Percentiles rank a stretch among this genome's conserved stretches.
These are phyloP conservation scores for Agrocybe praecox DNA, from an alignment of 768 basidiomycete species.

Conservation along the genomic window DNA sequence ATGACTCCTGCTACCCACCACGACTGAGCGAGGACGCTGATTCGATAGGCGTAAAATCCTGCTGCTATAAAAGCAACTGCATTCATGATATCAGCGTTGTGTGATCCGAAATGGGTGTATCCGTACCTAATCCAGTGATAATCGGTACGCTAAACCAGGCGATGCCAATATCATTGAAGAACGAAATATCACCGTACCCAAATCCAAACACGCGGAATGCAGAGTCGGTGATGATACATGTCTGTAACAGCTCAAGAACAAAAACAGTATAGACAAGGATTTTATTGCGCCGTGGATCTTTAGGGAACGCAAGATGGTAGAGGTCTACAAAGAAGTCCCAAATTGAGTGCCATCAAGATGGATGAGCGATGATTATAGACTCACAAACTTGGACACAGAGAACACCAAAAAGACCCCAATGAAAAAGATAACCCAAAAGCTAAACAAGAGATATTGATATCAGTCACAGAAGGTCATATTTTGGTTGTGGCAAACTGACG, in stretches of 20 bases:
- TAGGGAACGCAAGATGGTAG: slow-evolving; percentile 29
- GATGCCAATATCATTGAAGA: slow-evolving; percentile 18
- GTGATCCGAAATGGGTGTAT: too few species aligned
- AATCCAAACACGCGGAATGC: slow-evolving; percentile 25
- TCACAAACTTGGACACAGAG: slow-evolving; percentile 5
- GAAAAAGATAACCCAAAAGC: slow-evolving; percentile 1
- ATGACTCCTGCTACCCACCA: slow-evolving; percentile 11
- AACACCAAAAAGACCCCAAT: background rate
- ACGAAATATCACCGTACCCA: slow-evolving; percentile 25
- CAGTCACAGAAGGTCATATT: background rate
- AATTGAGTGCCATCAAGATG: too few species aligned
- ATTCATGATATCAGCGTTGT: background rate
- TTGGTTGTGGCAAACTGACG: background rate
- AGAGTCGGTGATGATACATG: slow-evolving; percentile 21
- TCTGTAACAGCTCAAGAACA: slow-evolving; percentile 20
- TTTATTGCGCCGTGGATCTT: slow-evolving; percentile 21
- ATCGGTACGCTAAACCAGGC: slow-evolving; percentile 29
- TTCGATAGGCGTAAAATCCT: slow-evolving; percentile 19
- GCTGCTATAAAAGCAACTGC: slow-evolving; percentile 22
- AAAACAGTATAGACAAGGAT: slow-evolving; percentile 19
- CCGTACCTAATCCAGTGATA: slow-evolving; percentile 22
- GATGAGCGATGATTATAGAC: too few species aligned
- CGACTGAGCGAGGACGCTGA: slow-evolving; percentile 12
- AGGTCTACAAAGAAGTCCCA: slow-evolving; percentile 21
- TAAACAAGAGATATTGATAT: background rate